Evolutionary conservation across 768 basidiomycete genomes (phyloP).

Genomic region (Pholiota microspora): DNA sequence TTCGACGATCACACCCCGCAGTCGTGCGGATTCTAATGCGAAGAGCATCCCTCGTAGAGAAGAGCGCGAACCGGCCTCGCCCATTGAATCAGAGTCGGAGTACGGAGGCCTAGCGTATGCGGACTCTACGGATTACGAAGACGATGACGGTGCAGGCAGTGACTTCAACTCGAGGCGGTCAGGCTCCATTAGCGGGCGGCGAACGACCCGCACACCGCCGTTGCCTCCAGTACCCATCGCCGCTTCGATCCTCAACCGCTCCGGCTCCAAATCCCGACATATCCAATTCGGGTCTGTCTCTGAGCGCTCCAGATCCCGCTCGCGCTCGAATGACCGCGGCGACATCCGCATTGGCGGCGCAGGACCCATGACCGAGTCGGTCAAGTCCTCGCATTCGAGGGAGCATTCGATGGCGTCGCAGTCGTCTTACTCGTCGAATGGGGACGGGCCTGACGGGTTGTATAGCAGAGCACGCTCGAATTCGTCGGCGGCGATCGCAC

Average conservation of each 20-base stretch:
- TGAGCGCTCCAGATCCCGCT: conserved; percentile 23
- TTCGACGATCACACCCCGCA: not conserved
- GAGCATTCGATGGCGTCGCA: conserved; percentile 1
- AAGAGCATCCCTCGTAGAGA: not conserved
- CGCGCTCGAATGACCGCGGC: conserved; percentile 13
- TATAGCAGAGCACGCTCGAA: conserved; percentile 24
- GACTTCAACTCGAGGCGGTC: conserved; percentile 2
- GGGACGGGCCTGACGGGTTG: conserved; percentile 1
- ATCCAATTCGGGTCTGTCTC: conserved; percentile 17
- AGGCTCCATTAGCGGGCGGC: not conserved
- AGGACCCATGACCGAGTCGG: not conserved
- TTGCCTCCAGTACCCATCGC: conserved; percentile 14
- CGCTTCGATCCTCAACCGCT: conserved; percentile 5
- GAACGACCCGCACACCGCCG: conserved; percentile 16
- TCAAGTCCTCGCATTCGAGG: not conserved
- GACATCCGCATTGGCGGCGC: conserved; percentile 5
- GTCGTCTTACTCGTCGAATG: conserved; percentile 17
- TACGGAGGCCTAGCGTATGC: conserved; percentile 52
- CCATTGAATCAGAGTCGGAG: conserved; percentile 41
- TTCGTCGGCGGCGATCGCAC: conserved; percentile 36
- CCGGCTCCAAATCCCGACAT: not conserved
- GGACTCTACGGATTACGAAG: conserved; percentile 44
- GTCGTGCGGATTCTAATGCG: not conserved
- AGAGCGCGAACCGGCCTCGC: conserved; percentile 22
- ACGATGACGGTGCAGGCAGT: conserved; percentile 14